These are phyloP conservation scores for Aegilops speltoides DNA, from an alignment of 176 grass and related monocot species.

Conservation along the genomic window DNA sequence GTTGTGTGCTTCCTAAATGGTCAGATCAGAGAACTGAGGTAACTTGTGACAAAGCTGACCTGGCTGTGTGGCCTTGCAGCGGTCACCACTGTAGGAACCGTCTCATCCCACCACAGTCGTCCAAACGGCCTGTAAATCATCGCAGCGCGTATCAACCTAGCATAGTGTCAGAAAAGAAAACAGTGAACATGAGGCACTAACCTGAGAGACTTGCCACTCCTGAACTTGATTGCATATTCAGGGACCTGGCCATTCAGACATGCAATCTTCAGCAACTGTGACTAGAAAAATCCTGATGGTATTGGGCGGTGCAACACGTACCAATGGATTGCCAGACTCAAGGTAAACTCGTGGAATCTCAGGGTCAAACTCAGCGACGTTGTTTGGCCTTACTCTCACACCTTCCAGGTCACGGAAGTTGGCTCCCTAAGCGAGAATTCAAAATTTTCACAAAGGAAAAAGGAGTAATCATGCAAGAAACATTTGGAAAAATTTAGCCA, in stretches of 20 bases:
- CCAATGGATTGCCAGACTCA: slow-evolving; percentile 72
- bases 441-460: not conserved
- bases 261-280: not conserved
- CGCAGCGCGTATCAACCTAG: not conserved
- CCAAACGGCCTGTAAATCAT: slow-evolving; percentile 68
- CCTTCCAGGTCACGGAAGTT: slow-evolving; percentile 80
- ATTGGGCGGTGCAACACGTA: not conserved
- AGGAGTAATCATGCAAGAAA: not conserved
- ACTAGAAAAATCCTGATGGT: not conserved
- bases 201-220: slow-evolving; percentile 57
- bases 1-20: not conserved
- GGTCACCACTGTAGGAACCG: slow-evolving; percentile 74
- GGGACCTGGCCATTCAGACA: slow-evolving; percentile 43
- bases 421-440: slow-evolving; percentile 52
- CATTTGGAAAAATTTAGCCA: not conserved
- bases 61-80: slow-evolving; percentile 67
- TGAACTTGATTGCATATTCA: slow-evolving; percentile 72
- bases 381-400: slow-evolving; percentile 65
- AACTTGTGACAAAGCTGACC: slow-evolving; percentile 15
- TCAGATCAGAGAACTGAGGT: not conserved
- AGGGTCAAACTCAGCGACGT: slow-evolving; percentile 54
- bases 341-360: slow-evolving; percentile 44
- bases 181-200: not conserved
- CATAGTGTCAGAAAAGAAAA: not conserved
- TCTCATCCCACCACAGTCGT: slow-evolving; percentile 76